Conservation (phyloP, 306 rosid species). For the Senna siamea region DNA sequence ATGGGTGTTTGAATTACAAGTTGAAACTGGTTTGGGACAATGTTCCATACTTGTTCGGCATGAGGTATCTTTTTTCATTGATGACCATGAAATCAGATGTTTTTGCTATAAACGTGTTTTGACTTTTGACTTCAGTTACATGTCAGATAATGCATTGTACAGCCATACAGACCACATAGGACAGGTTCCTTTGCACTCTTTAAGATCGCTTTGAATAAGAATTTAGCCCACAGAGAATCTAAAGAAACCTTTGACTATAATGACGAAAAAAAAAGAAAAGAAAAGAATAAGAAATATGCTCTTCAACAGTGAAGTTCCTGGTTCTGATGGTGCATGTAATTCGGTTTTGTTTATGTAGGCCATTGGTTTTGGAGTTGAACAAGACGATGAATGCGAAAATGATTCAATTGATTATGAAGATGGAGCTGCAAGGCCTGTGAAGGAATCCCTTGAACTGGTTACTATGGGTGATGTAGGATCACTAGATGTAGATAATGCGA, state of each 20-base stretch:
- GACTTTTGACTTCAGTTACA: conserved; percentile 28
- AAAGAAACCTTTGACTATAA: too few species aligned
- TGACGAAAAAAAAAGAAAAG: too few species aligned
- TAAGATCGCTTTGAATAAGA: too few species aligned
- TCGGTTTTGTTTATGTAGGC: conserved; percentile 53
- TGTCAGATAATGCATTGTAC: conserved; percentile 8
- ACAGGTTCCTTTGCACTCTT: not conserved
- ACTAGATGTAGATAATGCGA: conserved; percentile 50
- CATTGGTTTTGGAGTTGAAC: conserved; percentile 61
- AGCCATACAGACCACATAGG: not conserved
- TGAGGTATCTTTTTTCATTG: not conserved
- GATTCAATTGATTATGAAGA: conserved; percentile 73
- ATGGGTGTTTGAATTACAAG: not conserved
- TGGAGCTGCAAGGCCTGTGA: conserved; percentile 52
- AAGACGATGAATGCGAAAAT: conserved; percentile 62
- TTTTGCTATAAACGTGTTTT: not conserved
- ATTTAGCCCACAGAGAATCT: too few species aligned
- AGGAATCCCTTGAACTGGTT: conserved; percentile 60
- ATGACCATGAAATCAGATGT: not conserved
- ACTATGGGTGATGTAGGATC: conserved; percentile 55
- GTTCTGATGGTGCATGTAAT: conserved; percentile 33
- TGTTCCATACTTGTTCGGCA: not conserved
- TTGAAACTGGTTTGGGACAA: too few species aligned
- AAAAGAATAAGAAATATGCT: not conserved
- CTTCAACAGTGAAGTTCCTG: conserved; percentile 5